Conservation (phyloP, 192 early-diverging fungal species). For the Backusella luteola region DNA sequence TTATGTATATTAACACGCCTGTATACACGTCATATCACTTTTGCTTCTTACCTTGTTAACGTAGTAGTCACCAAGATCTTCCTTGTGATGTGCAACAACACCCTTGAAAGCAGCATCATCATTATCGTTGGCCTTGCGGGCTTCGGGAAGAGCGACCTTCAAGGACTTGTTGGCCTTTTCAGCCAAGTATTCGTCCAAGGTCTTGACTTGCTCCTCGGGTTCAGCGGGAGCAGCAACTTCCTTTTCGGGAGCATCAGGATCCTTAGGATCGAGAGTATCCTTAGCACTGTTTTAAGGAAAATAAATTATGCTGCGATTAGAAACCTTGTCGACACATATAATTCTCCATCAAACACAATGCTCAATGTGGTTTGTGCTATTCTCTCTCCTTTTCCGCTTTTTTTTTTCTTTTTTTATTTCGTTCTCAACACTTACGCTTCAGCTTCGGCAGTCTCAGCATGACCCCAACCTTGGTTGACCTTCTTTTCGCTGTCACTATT, state of each 20-base stretch:
- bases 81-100: conserved; percentile 65
- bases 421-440: conserved; percentile 27
- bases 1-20: background rate
- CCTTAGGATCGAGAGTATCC: conserved; percentile 24
- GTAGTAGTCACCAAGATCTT: conserved; percentile 74
- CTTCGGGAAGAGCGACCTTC: conserved; percentile 54
- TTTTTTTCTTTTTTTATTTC: background rate
- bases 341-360: background rate
- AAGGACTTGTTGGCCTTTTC: conserved; percentile 64
- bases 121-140: conserved; percentile 88
- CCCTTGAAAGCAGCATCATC: conserved; percentile 77
- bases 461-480: conserved; percentile 83
- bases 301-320: background rate
- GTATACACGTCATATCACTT: background rate
- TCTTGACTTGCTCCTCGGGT: conserved; percentile 80
- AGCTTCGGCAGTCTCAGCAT: conserved; percentile 59
- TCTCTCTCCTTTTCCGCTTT: background rate
- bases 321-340: background rate
- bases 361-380: background rate
- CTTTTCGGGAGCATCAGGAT: conserved; percentile 35
- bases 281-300: background rate
- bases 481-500: conserved; percentile 86
- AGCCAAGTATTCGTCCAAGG: conserved; percentile 85
- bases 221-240: conserved; percentile 53
- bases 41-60: conserved; percentile 47